These are phyloP conservation scores for Ceriops zippeliana DNA, from an alignment of 345 rosid genomes.

Conservation along the genomic window DNA sequence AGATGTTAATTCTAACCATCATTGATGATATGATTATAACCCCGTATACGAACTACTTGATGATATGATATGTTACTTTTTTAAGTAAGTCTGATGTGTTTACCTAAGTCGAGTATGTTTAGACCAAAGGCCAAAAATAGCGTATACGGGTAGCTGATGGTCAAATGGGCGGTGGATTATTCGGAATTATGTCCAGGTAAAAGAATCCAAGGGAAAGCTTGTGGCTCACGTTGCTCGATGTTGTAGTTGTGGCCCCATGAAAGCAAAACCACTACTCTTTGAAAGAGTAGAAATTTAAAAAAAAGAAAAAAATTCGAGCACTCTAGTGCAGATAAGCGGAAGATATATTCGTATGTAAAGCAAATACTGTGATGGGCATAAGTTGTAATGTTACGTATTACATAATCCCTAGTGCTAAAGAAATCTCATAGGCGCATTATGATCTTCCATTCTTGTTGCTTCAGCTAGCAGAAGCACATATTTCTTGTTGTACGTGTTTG, in stretches of 20 bases:
- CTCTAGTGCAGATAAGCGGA: too few species aligned
- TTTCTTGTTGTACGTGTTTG: too few species aligned
- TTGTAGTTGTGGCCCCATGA: constrained; percentile 5
- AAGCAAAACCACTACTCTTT: background rate
- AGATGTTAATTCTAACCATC: background rate
- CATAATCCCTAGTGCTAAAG: too few species aligned
- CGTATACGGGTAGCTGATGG: background rate
- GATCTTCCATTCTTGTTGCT: too few species aligned
- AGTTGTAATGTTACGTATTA: too few species aligned
- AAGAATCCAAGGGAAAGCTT: background rate
- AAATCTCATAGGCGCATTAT: too few species aligned
- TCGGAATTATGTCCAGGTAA: background rate
- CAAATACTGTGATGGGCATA: too few species aligned
- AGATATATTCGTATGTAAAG: too few species aligned
- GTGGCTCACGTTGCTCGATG: background rate
- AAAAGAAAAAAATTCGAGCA: too few species aligned
- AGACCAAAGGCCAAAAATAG: too few species aligned
- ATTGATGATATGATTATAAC: background rate
- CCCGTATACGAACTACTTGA: background rate
- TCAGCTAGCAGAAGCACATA: too few species aligned
- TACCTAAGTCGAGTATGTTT: background rate
- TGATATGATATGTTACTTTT: background rate
- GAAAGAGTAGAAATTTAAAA: background rate
- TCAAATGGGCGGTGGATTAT: background rate
- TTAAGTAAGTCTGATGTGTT: background rate